Conservation (phyloP, 129 eudicot species). For the Oenanthe sinensis region DNA sequence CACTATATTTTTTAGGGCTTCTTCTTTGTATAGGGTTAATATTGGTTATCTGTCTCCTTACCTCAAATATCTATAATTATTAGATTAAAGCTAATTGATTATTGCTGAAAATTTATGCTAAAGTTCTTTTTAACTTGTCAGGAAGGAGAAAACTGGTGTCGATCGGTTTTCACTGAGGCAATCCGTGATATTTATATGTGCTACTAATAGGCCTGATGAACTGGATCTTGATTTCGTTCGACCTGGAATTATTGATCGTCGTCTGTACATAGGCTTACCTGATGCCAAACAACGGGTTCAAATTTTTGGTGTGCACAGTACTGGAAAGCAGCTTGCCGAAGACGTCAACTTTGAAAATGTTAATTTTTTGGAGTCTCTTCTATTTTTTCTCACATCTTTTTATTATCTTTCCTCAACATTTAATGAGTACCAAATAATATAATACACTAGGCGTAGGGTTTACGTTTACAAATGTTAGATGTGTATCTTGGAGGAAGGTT, state of each 20-base stretch:
- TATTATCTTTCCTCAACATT: not conserved
- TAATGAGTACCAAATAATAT: not conserved
- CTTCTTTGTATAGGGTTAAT: not conserved
- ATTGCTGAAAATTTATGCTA: not conserved
- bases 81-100: not conserved
- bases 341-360: constrained; percentile 83
- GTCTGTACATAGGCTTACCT: constrained; percentile 82
- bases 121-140: constrained; percentile 19
- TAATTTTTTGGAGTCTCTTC: constrained; percentile 8
- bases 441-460: not conserved
- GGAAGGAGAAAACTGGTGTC: constrained; percentile 76
- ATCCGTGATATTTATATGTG: constrained; percentile 91
- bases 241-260: constrained; percentile 87
- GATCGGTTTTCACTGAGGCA: constrained; percentile 80
- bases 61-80: not conserved
- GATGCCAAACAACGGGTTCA: constrained; percentile 85
- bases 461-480: not conserved
- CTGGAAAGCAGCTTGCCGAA: constrained; percentile 70
- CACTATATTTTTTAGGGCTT: not conserved
- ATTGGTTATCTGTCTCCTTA: not conserved
- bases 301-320: constrained; percentile 92
- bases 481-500: not conserved
- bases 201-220: constrained; percentile 96
- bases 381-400: not conserved
- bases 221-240: constrained; percentile 74